Evolutionary conservation across 306 rosid genomes (phyloP).

Genomic region (Quercus agrifolia): DNA sequence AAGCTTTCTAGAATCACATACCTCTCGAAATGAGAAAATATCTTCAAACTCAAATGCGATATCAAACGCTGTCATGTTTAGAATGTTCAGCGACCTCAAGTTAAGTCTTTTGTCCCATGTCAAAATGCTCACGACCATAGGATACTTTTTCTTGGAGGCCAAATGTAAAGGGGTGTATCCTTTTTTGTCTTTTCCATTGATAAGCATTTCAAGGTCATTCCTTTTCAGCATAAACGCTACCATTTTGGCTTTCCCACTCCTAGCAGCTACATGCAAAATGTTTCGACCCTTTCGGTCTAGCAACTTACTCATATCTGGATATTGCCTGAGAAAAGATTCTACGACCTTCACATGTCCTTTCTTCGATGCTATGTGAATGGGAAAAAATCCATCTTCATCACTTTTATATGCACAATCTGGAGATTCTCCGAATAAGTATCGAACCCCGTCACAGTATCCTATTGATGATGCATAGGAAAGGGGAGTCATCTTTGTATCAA

Average conservation of each 20-base stretch:
- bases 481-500: background rate
- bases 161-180: background rate
- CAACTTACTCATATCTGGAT: background rate
- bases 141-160: too few species aligned
- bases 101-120: background rate
- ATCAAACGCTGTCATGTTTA: background rate
- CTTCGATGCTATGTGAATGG: slow-evolving; percentile 4
- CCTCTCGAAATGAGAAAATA: background rate
- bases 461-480: background rate
- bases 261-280: too few species aligned
- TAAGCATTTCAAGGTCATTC: background rate
- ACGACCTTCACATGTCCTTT: background rate
- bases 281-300: background rate
- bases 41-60: fast-evolving
- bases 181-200: background rate
- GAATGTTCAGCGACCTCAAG: background rate
- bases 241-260: background rate
- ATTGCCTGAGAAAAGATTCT: background rate
- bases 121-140: background rate
- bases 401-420: background rate
- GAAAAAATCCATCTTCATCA: background rate
- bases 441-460: background rate
- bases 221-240: background rate
- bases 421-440: background rate
- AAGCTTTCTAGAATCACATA: background rate